Conservation (phyloP, 1,284 basidiomycete genomes). For the Farysia itapuensis region DNA sequence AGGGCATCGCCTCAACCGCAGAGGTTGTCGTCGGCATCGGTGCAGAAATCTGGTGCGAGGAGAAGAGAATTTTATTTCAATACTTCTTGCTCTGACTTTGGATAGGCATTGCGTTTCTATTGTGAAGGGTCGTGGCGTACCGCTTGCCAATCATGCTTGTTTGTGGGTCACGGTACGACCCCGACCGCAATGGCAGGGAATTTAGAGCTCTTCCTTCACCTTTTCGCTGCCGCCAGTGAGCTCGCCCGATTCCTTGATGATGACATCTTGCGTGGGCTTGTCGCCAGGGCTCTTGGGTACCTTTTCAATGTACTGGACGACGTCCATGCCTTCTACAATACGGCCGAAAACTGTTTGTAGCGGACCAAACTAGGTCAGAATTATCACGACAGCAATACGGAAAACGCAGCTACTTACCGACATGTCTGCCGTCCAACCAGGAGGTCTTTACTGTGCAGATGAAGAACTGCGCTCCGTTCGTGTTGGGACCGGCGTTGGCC, state of each 20-base stretch:
- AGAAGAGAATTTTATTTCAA: too few species aligned
- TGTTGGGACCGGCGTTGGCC: constrained; percentile 62
- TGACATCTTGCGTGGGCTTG: constrained; percentile 42
- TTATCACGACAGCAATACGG: too few species aligned
- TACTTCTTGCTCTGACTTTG: too few species aligned
- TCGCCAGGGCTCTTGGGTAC: constrained; percentile 49
- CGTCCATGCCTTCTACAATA: constrained; percentile 51
- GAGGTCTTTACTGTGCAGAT: constrained; percentile 55
- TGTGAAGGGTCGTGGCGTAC: too few species aligned
- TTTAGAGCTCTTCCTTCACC: constrained; percentile 53
- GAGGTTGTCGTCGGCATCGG: neutral
- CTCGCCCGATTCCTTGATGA: constrained; percentile 49
- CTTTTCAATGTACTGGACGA: constrained; percentile 53
- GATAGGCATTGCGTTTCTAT: too few species aligned
- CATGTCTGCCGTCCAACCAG: constrained; percentile 52
- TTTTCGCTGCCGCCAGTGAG: constrained; percentile 27
- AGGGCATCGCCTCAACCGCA: neutral
- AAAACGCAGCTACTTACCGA: constrained; percentile 25
- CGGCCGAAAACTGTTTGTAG: constrained; percentile 55
- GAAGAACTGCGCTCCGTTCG: constrained; percentile 59
- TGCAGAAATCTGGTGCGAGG: neutral
- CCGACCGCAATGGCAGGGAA: too few species aligned
- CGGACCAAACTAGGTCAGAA: too few species aligned
- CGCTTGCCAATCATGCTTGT: too few species aligned
- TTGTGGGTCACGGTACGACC: neutral